Base-by-base conservation (phyloP, 2,329 filamentous ascomycete genomes). In the Paraphoma sp. region DNA sequence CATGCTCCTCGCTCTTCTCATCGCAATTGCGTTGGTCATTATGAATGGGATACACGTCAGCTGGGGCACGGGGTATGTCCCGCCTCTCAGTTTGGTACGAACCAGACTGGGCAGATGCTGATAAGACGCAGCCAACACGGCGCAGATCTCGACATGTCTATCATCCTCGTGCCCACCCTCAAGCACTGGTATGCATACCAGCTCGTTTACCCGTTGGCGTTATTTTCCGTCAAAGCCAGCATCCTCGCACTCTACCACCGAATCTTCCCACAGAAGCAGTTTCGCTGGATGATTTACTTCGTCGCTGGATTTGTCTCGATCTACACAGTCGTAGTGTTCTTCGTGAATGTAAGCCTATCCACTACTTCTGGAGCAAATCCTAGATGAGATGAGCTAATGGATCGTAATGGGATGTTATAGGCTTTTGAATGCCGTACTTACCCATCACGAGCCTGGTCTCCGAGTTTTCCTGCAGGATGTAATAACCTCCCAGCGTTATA, bases 171-270 rank as follows among this genome's bases (percentile, higher is more conserved):
- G 16, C 63, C 64, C 36, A 67, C 61, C 1, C 36, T 67, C 17
- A 67, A 65, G 46, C 60, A 64, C 45, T 67, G 64, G 62, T 70
- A 68, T 48, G 62, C 65, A 8, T 70, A 68, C 51, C 67, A 70
- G 53, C 29, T 68, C 18, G 50, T 68, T 6, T 68, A 68, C 29
- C 65, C 67, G 17, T 62, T 59, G 51, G 57, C 64, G 12, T 41
- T 70, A 18, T 56, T 64, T n/a, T 62, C 66, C 46, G 59, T 64
- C 44, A 68, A 67, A 42, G 59, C 59, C 2, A 67, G 64, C 28
- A 64, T 68, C 36, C 55, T 70, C n/a, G 62, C 64, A 8, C 55
- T 67, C 10, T 68, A 70, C 56, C 38, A 64, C 16, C 61, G 61
- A 12, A 62, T 68, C 28, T 68, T 66, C 47, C 54, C 44, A 3